Conservation (phyloP, 352 stramenopile species). For the Phytophthora cactorum region DNA sequence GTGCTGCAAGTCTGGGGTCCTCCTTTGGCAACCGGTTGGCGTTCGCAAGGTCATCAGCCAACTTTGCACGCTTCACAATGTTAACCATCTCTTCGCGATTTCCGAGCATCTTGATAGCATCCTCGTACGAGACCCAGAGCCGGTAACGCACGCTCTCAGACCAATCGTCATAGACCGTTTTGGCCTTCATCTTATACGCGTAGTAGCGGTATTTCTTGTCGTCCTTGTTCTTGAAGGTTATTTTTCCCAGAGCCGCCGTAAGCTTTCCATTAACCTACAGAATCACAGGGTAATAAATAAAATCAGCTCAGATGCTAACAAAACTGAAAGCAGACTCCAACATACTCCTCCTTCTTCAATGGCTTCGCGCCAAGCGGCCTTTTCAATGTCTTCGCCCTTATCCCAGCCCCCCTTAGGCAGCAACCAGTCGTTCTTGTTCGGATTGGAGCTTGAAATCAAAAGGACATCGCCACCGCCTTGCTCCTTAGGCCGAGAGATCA, state of each 20-base stretch:
- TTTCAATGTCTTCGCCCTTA: conserved; percentile 3
- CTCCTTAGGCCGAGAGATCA: conserved; percentile 1
- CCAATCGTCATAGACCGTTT: not conserved
- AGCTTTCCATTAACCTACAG: conserved; percentile 6
- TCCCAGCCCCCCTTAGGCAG: conserved; percentile 31
- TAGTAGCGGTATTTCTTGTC: not conserved
- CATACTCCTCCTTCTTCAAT: conserved; percentile 32
- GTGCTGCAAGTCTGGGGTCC: not conserved
- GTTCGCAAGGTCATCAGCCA: not conserved
- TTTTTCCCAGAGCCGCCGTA: not conserved
- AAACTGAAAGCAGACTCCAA: not conserved
- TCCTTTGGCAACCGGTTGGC: not conserved
- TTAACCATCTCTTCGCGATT: conserved; percentile 1
- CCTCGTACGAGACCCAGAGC: conserved; percentile 3
- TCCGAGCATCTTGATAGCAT: too few species aligned
- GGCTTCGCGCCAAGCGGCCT: conserved; percentile 12
- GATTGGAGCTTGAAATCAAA: conserved; percentile 27
- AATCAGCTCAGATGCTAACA: not conserved
- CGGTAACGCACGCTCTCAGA: not conserved
- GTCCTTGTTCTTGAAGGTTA: conserved; percentile 2
- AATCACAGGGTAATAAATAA: not conserved
- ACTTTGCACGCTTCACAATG: conserved; percentile 2
- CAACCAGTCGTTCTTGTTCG: conserved; percentile 18
- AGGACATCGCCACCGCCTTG: conserved; percentile 11
- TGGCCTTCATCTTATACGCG: conserved; percentile 2